These are phyloP conservation scores for Phytophthora pinifolia DNA, from an alignment of 352 stramenopile genomes.

Conservation along the genomic window DNA sequence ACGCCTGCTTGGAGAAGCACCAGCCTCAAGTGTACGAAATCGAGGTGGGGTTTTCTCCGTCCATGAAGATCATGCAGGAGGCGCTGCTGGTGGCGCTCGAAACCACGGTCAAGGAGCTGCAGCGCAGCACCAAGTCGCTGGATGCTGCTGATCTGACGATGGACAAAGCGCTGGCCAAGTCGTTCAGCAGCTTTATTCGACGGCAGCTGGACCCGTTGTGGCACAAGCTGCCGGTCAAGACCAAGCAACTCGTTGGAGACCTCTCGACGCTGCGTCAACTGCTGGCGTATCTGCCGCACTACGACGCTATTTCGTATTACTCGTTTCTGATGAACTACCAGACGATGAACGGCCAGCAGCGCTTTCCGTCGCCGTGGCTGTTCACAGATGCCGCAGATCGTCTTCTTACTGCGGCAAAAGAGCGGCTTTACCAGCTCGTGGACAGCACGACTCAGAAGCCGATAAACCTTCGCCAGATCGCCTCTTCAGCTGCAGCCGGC, in stretches of 20 bases:
- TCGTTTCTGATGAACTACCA: conserved; percentile 93
- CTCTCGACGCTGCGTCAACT: conserved; percentile 76
- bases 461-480: conserved; percentile 35
- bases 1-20: conserved; percentile 79
- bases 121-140: conserved; percentile 83
- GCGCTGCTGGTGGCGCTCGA: conserved; percentile 93
- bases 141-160: conserved; percentile 89
- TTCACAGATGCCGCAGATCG: conserved; percentile 93
- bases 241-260: conserved; percentile 93
- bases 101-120: conserved; percentile 93
- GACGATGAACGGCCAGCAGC: conserved; percentile 77
- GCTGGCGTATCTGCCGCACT: conserved; percentile 93
- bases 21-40: conserved; percentile 95
- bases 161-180: conserved; percentile 92
- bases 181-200: conserved; percentile 60
- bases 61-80: conserved; percentile 95
- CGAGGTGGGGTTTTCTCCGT: conserved; percentile 88
- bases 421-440: conserved; percentile 89
- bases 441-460: conserved; percentile 49
- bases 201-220: conserved; percentile 96
- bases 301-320: conserved; percentile 97
- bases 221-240: conserved; percentile 93
- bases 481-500: conserved; percentile 3
- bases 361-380: conserved; percentile 93
- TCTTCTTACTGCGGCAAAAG: conserved; percentile 92